These are phyloP conservation scores for Colletotrichum sp. DNA, from an alignment of 2,329 filamentous ascomycete genomes.

Conservation along the genomic window DNA sequence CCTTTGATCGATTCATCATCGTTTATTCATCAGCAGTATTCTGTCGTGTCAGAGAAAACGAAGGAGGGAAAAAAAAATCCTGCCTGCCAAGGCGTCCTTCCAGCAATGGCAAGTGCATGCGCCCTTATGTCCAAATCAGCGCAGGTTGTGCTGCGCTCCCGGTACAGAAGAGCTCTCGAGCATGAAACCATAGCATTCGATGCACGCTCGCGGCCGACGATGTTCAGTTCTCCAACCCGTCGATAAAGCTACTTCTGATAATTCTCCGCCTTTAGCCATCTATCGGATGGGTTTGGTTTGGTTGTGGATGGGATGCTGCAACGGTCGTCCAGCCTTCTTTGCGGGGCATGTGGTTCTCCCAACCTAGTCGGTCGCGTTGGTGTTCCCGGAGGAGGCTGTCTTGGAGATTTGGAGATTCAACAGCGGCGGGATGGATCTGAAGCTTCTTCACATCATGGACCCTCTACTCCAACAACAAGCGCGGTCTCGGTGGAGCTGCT, in stretches of 20 bases:
- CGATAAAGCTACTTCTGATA: not conserved
- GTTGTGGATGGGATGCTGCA: constrained; percentile 17
- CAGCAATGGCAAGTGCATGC: constrained; percentile 14
- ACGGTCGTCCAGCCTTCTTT: constrained; percentile 20
- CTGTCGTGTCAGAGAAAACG: not conserved
- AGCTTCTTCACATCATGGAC: constrained; percentile 13
- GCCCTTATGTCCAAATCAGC: not conserved
- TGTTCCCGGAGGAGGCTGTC: constrained; percentile 8
- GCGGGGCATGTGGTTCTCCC: constrained; percentile 20
- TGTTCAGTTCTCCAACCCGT: not conserved
- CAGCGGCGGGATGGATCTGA: constrained; percentile 19
- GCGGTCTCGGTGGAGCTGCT: constrained; percentile 8
- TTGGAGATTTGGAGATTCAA: constrained; percentile 17
- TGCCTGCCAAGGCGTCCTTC: not conserved
- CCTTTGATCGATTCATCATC: constrained; percentile 16
- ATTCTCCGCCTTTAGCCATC: constrained; percentile 8
- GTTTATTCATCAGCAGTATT: constrained; percentile 3
- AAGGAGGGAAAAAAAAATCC: not conserved
- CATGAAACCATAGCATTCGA: not conserved
- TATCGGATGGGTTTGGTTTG: not conserved
- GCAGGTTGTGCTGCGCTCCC: not conserved
- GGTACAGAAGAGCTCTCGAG: not conserved
- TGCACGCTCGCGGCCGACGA: not conserved
- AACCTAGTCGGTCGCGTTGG: constrained; percentile 6
- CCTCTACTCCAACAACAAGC: constrained; percentile 20